phyloP scores from a whole-genome alignment of 306 rosid genomes.

The Gynostemma pentaphyllum region DNA sequence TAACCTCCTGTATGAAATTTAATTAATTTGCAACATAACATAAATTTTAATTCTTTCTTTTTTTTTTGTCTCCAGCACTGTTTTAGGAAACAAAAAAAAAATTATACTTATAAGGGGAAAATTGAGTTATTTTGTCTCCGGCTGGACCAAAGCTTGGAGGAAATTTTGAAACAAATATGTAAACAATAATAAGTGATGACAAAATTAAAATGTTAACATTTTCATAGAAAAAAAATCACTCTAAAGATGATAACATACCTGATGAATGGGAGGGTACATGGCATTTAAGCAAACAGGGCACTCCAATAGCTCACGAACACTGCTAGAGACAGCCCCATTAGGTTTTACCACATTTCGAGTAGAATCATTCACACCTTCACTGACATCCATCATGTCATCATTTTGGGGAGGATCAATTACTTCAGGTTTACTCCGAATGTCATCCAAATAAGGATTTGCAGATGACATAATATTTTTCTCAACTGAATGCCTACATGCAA shows the following conservation, averaged over 20 bases:
- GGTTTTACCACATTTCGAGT: constrained; percentile 37
- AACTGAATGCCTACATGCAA: constrained; percentile 5
- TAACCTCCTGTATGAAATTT: too few species aligned
- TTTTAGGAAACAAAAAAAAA: too few species aligned
- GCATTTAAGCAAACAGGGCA: constrained; percentile 92
- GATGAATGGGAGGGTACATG: constrained; percentile 96
- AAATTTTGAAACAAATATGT: too few species aligned
- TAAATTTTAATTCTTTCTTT: too few species aligned
- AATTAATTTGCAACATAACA: too few species aligned
- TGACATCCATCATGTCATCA: constrained; percentile 48
- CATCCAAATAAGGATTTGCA: constrained; percentile 56
- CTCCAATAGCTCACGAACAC: constrained; percentile 88
- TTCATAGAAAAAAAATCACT: background rate
- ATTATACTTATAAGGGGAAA: too few species aligned
- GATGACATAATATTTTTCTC: constrained; percentile 49
- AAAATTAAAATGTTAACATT: background rate
- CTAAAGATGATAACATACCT: constrained; percentile 29
- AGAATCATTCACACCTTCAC: constrained; percentile 52
- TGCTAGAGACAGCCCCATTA: constrained; percentile 53
- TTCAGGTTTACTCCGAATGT: constrained; percentile 52
- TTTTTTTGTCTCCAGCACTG: too few species aligned
- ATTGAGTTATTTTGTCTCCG: too few species aligned
- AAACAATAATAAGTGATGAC: background rate
- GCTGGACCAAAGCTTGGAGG: too few species aligned
- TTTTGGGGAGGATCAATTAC: constrained; percentile 68